Evolutionary conservation across 495 filamentous ascomycete species (phyloP).

Genomic region (Podospora conica): DNA sequence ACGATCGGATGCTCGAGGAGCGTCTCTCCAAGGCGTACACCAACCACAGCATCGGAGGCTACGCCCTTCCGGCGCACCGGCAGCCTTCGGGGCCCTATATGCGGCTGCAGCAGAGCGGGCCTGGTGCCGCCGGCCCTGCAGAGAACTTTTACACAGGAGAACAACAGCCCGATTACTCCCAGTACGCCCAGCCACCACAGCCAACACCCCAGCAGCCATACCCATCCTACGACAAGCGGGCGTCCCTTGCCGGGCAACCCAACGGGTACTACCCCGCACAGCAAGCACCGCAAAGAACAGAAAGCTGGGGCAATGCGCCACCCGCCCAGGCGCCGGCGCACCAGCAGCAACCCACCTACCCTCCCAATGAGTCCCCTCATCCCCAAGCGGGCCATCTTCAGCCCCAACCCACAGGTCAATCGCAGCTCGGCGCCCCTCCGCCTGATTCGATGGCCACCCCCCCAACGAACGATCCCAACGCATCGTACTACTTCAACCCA

Average conservation of each 20-base stretch:
- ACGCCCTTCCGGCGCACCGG: constrained; percentile 43
- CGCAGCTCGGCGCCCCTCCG: constrained; percentile 18
- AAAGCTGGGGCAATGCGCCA: constrained; percentile 38
- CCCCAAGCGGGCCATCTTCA: constrained; percentile 25
- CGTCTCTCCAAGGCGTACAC: constrained; percentile 87
- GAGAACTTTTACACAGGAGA: constrained; percentile 80
- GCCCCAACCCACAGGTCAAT: constrained; percentile 27
- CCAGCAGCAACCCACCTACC: constrained; percentile 31
- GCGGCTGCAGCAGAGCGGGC: constrained; percentile 48
- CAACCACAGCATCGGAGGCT: constrained; percentile 61
- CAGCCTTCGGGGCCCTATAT: constrained; percentile 63
- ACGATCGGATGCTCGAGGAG: constrained; percentile 96
- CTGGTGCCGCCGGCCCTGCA: constrained; percentile 47
- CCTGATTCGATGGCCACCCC: constrained; percentile 22
- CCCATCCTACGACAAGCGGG: constrained; percentile 33
- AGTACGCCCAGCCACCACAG: constrained; percentile 33
- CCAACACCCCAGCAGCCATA: constrained; percentile 34
- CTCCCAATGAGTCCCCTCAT: constrained; percentile 25
- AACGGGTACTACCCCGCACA: constrained; percentile 44
- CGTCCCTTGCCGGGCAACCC: constrained; percentile 30
- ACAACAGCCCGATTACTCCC: constrained; percentile 48
- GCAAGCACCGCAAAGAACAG: constrained; percentile 39
- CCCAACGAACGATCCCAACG: constrained; percentile 39
- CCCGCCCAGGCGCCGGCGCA: constrained; percentile 30
- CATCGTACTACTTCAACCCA: constrained; percentile 46